Percentiles rank a stretch among this genome's conserved stretches.
Evolutionary conservation across 129 eudicot genomes (phyloP).

Genomic region (Helianthus annuus): HanXRQr2.0-SUNRISE NC_035448.2:189079725-189080224

Average conservation of each 20-base stretch:
- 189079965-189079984: conserved; percentile 22
- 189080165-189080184: conserved; percentile 5
- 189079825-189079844: conserved; percentile 18
- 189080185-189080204: no score
- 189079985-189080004: conserved; percentile 32
- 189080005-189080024: conserved; percentile 36
- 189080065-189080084: conserved; percentile 32
- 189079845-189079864: conserved; percentile 13
- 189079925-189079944: conserved; percentile 18
- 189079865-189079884: conserved; percentile 33
- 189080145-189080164: conserved; percentile 15
- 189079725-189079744: neutral
- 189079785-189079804: conserved; percentile 33
- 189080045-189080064: conserved; percentile 11
- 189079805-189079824: conserved; percentile 38
- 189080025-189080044: conserved; percentile 11
- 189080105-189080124: conserved; percentile 1
- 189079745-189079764: neutral
- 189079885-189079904: conserved; percentile 49
- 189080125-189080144: conserved; percentile 26
- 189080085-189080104: conserved; percentile 16
- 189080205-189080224: no score
- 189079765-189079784: conserved; percentile 17
- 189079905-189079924: conserved; percentile 31
- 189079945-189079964: conserved; percentile 23